Conservation (phyloP, 148 eudicot species). For the Hydrangea macrophylla region DNA sequence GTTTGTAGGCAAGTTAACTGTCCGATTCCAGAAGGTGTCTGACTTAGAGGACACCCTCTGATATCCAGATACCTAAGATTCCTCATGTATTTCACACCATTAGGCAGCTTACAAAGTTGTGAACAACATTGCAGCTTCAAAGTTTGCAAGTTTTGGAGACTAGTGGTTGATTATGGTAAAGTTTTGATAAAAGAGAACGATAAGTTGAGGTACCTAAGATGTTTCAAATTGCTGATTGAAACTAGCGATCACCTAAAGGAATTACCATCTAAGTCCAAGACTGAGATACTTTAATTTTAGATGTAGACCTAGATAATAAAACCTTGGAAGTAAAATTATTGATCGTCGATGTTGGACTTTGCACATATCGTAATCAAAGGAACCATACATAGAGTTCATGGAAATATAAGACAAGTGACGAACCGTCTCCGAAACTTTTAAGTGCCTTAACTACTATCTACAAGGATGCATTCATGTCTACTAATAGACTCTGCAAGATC, state of each 20-base stretch:
- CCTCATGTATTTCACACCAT: neutral
- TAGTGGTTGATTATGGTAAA: too few relatives aligned
- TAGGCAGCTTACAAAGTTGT: too few relatives aligned
- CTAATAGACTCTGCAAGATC: slow-evolving; percentile 13
- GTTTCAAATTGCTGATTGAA: too few relatives aligned
- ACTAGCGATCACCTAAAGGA: neutral
- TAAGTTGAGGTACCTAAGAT: too few relatives aligned
- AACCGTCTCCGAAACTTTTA: neutral
- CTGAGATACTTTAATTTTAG: neutral
- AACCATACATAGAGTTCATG: neutral
- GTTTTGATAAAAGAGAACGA: too few relatives aligned
- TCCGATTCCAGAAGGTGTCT: neutral
- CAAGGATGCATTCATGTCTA: neutral
- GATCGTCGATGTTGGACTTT: neutral
- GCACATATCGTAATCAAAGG: neutral
- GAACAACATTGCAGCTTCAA: too few relatives aligned
- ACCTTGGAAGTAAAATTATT: neutral
- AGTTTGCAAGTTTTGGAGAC: too few relatives aligned
- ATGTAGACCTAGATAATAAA: neutral
- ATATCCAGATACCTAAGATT: neutral
- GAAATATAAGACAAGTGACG: neutral
- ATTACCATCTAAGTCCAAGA: neutral
- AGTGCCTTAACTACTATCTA: neutral
- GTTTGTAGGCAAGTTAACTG: neutral
- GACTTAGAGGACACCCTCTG: neutral